Conservation (phyloP, 2,329 filamentous ascomycete genomes). For the Calonectria pteridis region DNA sequence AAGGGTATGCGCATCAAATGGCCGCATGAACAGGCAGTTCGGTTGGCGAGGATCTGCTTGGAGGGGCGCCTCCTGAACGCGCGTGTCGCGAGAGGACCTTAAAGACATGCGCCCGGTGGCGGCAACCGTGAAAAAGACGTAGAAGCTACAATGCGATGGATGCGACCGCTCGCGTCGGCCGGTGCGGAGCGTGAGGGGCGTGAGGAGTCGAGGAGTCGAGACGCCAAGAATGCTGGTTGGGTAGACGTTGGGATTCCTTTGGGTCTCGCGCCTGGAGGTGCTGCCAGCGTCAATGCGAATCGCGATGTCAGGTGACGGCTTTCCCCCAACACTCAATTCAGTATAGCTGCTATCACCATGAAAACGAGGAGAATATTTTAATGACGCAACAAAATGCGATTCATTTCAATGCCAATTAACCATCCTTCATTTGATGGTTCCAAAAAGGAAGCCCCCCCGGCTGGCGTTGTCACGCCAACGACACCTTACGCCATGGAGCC, state of each 20-base stretch:
- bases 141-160: not conserved
- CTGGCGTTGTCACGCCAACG: not conserved
- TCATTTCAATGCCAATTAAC: not conserved
- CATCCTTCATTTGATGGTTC: not conserved
- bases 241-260: constrained; percentile 25
- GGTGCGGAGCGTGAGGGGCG: not conserved
- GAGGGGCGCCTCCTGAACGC: constrained; percentile 23
- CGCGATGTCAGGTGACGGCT: constrained; percentile 46
- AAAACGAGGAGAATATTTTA: not conserved
- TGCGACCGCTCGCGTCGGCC: not conserved
- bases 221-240: constrained; percentile 15
- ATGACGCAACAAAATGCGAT: not conserved
- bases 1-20: constrained; percentile 31
- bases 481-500: not conserved
- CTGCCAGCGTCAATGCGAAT: constrained; percentile 28
- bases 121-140: not conserved
- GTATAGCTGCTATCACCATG: not conserved
- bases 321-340: constrained; percentile 12
- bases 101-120: not conserved
- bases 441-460: not conserved
- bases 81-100: constrained; percentile 10
- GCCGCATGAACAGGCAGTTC: constrained; percentile 1
- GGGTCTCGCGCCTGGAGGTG: constrained; percentile 19
- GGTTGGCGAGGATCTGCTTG: constrained; percentile 17
- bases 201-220: not conserved